Evolutionary conservation across 2,329 filamentous ascomycete genomes (phyloP).

Genomic region (Venturia asperata): DNA sequence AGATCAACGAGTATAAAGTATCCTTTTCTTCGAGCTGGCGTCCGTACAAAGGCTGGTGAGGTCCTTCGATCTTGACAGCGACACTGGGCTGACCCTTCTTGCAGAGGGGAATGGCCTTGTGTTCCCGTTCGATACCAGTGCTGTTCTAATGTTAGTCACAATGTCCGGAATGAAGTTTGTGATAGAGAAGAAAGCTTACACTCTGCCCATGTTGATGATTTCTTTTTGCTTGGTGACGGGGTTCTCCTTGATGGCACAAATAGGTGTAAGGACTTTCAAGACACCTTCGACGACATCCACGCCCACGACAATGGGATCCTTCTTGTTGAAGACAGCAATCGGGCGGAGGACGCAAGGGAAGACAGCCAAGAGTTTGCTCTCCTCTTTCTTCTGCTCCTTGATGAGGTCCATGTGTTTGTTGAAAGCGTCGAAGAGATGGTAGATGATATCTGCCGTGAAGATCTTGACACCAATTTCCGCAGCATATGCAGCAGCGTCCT

Average conservation of each 20-base stretch:
- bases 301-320: constrained; percentile 86
- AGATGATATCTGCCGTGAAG: constrained; percentile 98
- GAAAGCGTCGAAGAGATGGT: constrained; percentile 95
- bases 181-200: constrained; percentile 55
- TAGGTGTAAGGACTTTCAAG: constrained; percentile 78
- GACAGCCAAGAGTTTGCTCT: constrained; percentile 89
- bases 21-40: constrained; percentile 92
- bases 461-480: constrained; percentile 95
- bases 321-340: constrained; percentile 98
- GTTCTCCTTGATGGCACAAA: constrained; percentile 80
- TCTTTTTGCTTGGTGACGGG: constrained; percentile 70
- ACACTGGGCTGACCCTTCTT: constrained; percentile 98
- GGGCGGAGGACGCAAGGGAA: constrained; percentile 90
- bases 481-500: constrained; percentile 84
- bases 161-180: not conserved
- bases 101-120: constrained; percentile 86
- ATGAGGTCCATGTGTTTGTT: constrained; percentile 88
- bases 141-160: constrained; percentile 45
- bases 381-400: constrained; percentile 87
- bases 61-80: constrained; percentile 92
- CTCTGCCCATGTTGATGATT: constrained; percentile 77
- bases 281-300: constrained; percentile 91
- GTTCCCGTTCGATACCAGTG: constrained; percentile 86
- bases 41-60: constrained; percentile 88
- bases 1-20: constrained; percentile 78